Conservation (phyloP, 2,329 filamentous ascomycete species). For the Diaporthe sp. region DNA sequence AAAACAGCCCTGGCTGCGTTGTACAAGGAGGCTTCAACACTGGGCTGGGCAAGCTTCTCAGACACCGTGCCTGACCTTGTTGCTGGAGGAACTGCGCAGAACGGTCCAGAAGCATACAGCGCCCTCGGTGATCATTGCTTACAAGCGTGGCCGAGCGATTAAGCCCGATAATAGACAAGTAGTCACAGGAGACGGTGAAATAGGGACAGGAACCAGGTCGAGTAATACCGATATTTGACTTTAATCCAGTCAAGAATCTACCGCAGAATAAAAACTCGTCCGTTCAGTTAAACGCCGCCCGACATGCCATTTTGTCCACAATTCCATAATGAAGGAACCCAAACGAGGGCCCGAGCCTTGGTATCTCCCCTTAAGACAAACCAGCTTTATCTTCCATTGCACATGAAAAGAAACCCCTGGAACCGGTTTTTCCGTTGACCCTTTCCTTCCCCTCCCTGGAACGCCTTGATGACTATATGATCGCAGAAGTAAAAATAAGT, state of each 20-base stretch:
- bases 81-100: not conserved
- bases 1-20: not conserved
- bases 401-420: not conserved
- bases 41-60: not conserved
- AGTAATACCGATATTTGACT: slow-evolving; percentile 9
- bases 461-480: slow-evolving; percentile 28
- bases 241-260: slow-evolving; percentile 20
- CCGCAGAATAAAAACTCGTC: not conserved
- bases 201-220: not conserved
- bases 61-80: too few species aligned
- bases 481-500: not conserved
- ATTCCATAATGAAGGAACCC: slow-evolving; percentile 3
- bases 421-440: slow-evolving; percentile 18
- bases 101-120: not conserved
- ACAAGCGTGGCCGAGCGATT: not conserved
- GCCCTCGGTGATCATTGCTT: not conserved
- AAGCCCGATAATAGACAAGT: too few species aligned
- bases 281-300: slow-evolving; percentile 4
- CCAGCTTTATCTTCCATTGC: slow-evolving; percentile 15
- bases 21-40: not conserved
- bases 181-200: not conserved
- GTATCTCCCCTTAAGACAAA: slow-evolving; percentile 16
- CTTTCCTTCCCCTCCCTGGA: not conserved
- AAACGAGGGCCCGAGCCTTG: slow-evolving; percentile 18
- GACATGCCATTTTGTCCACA: slow-evolving; percentile 20